Conservation (phyloP, 2,329 filamentous ascomycete species). For the Apiospora hydei region DNA sequence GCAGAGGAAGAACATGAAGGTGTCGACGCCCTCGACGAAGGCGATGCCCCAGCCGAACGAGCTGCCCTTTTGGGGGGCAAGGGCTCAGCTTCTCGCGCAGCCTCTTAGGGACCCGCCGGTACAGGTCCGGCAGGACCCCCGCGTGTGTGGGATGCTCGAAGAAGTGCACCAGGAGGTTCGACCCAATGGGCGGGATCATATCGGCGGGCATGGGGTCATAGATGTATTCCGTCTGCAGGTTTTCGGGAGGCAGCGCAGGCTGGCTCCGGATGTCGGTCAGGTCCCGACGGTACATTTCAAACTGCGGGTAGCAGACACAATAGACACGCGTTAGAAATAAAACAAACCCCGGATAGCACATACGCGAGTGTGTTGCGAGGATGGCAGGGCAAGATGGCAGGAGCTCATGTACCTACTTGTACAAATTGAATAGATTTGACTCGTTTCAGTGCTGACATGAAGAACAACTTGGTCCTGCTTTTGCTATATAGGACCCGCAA, state of each 20-base stretch:
- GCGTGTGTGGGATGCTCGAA: slow-evolving; percentile 40
- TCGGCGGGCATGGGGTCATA: slow-evolving; percentile 38
- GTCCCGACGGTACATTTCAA: slow-evolving; percentile 31
- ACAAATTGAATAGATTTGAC: slow-evolving; percentile 30
- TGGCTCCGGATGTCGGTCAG: slow-evolving; percentile 29
- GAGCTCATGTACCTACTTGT: slow-evolving; percentile 23
- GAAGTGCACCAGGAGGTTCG: slow-evolving; percentile 31
- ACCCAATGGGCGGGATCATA: slow-evolving; percentile 37
- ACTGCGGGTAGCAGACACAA: slow-evolving; percentile 20
- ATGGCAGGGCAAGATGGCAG: too few species aligned
- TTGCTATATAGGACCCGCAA: slow-evolving; percentile 27
- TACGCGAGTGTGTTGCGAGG: too few species aligned
- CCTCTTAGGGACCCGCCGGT: slow-evolving; percentile 38
- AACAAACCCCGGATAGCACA: too few species aligned
- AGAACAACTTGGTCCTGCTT: slow-evolving; percentile 14
- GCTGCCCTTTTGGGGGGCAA: slow-evolving; percentile 33
- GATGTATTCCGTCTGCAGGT: slow-evolving; percentile 30
- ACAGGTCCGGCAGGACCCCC: slow-evolving; percentile 33
- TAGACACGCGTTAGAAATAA: too few species aligned
- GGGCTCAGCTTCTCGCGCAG: slow-evolving; percentile 34
- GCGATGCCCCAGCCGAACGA: slow-evolving; percentile 40
- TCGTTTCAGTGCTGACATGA: slow-evolving; percentile 24
- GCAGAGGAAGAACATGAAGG: slow-evolving; percentile 33
- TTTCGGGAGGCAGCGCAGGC: slow-evolving; percentile 29
- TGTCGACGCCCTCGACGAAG: slow-evolving; percentile 37